Evolutionary conservation across 345 rosid genomes (phyloP).

Genomic region (Aurinia saxatilis): DNA sequence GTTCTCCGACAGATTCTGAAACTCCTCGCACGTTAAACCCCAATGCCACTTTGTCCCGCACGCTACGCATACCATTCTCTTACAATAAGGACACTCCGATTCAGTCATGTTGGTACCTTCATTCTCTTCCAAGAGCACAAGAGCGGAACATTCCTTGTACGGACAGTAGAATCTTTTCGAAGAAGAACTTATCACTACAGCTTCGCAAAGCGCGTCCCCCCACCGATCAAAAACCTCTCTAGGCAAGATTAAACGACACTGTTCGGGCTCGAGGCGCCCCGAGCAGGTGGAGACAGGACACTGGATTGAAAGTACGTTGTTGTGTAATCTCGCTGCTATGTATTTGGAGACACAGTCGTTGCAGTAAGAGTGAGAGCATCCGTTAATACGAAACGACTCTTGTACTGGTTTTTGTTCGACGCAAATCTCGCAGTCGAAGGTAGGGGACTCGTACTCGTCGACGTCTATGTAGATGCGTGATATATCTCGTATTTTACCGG

Average conservation of each 20-base stretch:
- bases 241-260: conserved; percentile 14
- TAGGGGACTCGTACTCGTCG: neutral
- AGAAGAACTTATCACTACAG: conserved; percentile 27
- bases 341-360: conserved; percentile 38
- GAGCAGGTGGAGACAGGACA: conserved; percentile 24
- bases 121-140: conserved; percentile 32
- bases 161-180: conserved; percentile 36
- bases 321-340: conserved; percentile 41
- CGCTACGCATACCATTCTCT: conserved; percentile 38
- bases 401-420: conserved; percentile 24
- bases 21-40: conserved; percentile 32
- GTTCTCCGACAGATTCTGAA: conserved; percentile 30
- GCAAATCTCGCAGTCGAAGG: conserved; percentile 48
- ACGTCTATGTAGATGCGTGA: too few species aligned
- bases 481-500: too few species aligned
- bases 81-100: conserved; percentile 40
- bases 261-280: conserved; percentile 2
- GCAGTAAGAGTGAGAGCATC: conserved; percentile 50
- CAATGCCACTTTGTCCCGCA: conserved; percentile 54
- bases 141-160: conserved; percentile 39
- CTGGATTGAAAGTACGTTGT: conserved; percentile 11
- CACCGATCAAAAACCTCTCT: conserved; percentile 19
- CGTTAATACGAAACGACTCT: conserved; percentile 33
- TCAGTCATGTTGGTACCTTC: conserved; percentile 16
- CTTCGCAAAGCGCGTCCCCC: conserved; percentile 41